phyloP scores from a whole-genome alignment of 2,329 filamentous ascomycete species.

The Pseudonectria foliicola region DNA sequence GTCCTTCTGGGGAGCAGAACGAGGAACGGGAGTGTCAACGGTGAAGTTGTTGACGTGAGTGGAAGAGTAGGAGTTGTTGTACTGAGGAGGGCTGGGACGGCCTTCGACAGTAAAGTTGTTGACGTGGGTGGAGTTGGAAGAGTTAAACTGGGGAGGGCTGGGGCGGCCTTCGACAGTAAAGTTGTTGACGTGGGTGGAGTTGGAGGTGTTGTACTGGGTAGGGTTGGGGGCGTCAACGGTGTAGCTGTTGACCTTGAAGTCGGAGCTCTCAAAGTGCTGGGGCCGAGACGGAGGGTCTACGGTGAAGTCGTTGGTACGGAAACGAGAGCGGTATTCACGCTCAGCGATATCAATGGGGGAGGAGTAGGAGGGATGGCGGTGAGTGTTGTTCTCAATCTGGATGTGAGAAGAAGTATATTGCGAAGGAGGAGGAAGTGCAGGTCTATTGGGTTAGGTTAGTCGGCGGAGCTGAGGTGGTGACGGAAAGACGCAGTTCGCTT shows the following conservation, averaged over 20 bases:
- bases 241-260: slow-evolving; percentile 9
- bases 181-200: slow-evolving; percentile 9
- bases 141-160: slow-evolving; percentile 1
- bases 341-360: slow-evolving; percentile 56
- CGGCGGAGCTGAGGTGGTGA: slow-evolving; percentile 12
- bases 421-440: slow-evolving; percentile 30
- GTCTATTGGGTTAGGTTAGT: slow-evolving; percentile 26
- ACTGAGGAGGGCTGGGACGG: slow-evolving; percentile 10
- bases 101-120: slow-evolving; percentile 18
- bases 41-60: slow-evolving; percentile 29
- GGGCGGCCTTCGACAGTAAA: slow-evolving; percentile 9
- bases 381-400: slow-evolving; percentile 57
- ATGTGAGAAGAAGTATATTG: slow-evolving; percentile 50
- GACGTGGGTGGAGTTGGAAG: slow-evolving; percentile 14
- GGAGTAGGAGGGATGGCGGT: slow-evolving; percentile 39
- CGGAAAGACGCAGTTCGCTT: slow-evolving; percentile 14
- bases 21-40: slow-evolving; percentile 32
- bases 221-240: slow-evolving; percentile 6
- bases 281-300: slow-evolving; percentile 18
- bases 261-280: slow-evolving; percentile 12
- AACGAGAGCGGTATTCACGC: slow-evolving; percentile 57
- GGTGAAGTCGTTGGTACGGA: slow-evolving; percentile 38
- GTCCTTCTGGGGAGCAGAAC: slow-evolving; percentile 47
- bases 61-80: slow-evolving; percentile 19
- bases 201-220: slow-evolving; percentile 5